Evolutionary conservation across 202 grass and related monocot species (phyloP).

Genomic region (Bolboschoenoplectus hybrid): DNA sequence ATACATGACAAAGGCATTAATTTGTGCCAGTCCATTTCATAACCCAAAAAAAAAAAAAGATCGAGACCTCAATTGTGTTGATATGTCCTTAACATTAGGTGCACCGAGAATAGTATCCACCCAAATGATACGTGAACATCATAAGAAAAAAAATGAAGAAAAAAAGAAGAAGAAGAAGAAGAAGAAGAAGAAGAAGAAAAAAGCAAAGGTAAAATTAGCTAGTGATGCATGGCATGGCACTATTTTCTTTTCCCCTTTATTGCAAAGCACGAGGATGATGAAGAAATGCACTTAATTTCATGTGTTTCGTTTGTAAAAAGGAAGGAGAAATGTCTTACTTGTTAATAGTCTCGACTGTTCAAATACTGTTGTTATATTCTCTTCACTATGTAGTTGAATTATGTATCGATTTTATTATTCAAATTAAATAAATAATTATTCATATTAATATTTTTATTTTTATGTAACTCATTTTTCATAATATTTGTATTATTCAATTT

Average conservation of each 20-base stretch:
- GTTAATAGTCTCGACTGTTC: not conserved
- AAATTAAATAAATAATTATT: too few relatives aligned
- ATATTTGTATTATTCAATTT: too few relatives aligned
- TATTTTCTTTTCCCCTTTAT: not conserved
- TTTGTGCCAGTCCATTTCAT: slow-evolving; percentile 19
- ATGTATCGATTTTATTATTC: too few relatives aligned
- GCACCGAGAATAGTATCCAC: slow-evolving; percentile 20
- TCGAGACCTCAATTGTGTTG: slow-evolving; percentile 5
- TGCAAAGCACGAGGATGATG: not conserved
- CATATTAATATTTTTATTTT: too few relatives aligned
- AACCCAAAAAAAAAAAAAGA: not conserved
- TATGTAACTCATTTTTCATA: too few relatives aligned
- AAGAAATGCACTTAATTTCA: slow-evolving; percentile 19
- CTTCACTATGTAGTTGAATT: not conserved
- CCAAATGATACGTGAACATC: slow-evolving; percentile 23
- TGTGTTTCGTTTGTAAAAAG: not conserved
- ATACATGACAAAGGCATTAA: slow-evolving; percentile 16
- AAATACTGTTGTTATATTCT: not conserved
- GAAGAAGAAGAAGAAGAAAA: too few relatives aligned
- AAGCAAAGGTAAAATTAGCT: not conserved
- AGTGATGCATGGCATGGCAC: slow-evolving; percentile 20
- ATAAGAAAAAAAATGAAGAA: not conserved
- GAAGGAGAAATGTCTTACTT: not conserved
- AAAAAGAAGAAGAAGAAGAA: not conserved
- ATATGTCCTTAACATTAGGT: slow-evolving; percentile 25